Percentiles rank a stretch among this genome's conserved stretches.
phyloP scores from a whole-genome alignment of 1,284 basidiomycete species.

The Flammula alnicola region DNA sequence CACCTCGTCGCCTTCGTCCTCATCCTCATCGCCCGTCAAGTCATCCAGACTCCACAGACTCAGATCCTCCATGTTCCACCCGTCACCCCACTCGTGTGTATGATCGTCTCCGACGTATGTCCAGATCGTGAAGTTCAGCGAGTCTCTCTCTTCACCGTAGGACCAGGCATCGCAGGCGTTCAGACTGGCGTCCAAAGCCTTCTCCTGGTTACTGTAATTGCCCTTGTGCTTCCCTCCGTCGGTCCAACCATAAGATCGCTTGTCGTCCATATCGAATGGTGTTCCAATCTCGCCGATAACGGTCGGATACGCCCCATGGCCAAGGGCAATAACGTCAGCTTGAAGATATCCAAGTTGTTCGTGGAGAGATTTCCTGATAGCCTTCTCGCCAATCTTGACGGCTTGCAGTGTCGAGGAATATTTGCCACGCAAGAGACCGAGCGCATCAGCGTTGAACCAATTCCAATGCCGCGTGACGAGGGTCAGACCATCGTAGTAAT shows the following conservation, averaged over 20 bases:
- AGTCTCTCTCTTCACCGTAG: conserved; percentile 5
- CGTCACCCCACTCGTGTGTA: conserved; percentile 90
- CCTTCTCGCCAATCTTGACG: conserved; percentile 78
- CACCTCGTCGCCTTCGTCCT: conserved; percentile 10
- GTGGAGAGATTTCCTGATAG: conserved; percentile 84
- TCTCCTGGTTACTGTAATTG: conserved; percentile 82
- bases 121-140: conserved; percentile 88
- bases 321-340: conserved; percentile 55
- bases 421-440: conserved; percentile 89
- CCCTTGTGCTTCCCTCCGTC: conserved; percentile 77
- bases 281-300: conserved; percentile 96
- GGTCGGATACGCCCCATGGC: conserved; percentile 69
- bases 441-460: conserved; percentile 96
- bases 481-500: conserved; percentile 96
- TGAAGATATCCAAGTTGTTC: conserved; percentile 86
- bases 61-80: conserved; percentile 96
- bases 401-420: conserved; percentile 56
- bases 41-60: conserved; percentile 90
- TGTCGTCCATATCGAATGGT: conserved; percentile 91
- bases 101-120: conserved; percentile 85
- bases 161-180: conserved; percentile 82
- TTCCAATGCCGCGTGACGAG: conserved; percentile 89
- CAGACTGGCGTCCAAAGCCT: conserved; percentile 90
- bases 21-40: conserved; percentile 29
- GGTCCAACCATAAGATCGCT: conserved; percentile 83